Base-by-base conservation (phyloP, 1,284 basidiomycete genomes). In the Flammula alnicola region DNA sequence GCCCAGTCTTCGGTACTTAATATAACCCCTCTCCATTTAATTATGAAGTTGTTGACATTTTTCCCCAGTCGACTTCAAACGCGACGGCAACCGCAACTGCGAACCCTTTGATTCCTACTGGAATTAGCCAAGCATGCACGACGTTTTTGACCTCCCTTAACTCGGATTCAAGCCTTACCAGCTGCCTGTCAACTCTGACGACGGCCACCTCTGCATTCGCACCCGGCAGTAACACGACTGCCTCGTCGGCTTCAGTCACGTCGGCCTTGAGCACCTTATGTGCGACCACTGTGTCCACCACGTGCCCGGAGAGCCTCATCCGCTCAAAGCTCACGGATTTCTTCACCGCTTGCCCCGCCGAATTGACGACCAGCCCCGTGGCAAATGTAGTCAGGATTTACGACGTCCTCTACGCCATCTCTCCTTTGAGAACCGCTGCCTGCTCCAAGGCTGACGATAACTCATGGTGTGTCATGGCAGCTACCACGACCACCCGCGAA, bases 371-470 rank as follows among this genome's bases (percentile, higher is more conserved):
- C 10, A 64, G 58, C 29, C 66, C 73, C 39, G 81, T 78, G 54
- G 39, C 61, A 30, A 64, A 73, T 17, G 84, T 94, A 40, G 65
- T 81, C 61, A 62, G 68, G 30, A 70, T 80, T 3, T 97, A 96
- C 72, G 94, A 96, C 65, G 73, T 82, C 36, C 73, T 96, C 36
- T 97, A 92, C 74, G 59, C 79, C 53, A 57, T 93, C 44, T 60
- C 67, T 4, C 92, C 93, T 4, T 65, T 95, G 62, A 72, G 73
- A 58, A 58, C 64, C 11, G 85, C 91, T 29, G 64, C 92, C 37
- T 96, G 94, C 72, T 61, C 86, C 41, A 88, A 88, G 75, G 82
- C 88, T 61, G 81, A 84, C 58, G 77, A 65, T 55, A 86, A 83
- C 37, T 65, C 70, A 11, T 95, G 81, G 72, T 95, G 93, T 64